phyloP scores from a whole-genome alignment of 148 eudicot species.

The Persicaria tinctoria region DNA sequence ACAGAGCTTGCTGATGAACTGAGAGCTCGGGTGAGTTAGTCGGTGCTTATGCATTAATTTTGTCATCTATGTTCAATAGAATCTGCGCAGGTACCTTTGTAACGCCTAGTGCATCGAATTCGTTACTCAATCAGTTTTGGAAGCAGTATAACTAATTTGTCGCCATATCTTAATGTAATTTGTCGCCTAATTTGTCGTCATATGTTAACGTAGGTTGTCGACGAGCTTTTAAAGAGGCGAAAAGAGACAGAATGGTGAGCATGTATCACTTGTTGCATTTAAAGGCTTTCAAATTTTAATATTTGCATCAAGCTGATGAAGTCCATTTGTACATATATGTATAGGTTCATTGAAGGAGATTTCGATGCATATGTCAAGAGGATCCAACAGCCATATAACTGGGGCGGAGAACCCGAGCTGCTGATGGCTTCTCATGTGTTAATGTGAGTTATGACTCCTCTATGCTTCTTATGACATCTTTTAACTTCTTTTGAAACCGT shows the following conservation, averaged over 20 bases:
- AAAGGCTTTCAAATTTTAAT: background rate
- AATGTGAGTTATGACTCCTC: constrained; percentile 31
- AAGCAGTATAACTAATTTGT: background rate
- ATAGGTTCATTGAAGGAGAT: constrained; percentile 73
- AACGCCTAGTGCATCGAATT: background rate
- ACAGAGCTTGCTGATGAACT: constrained; percentile 74
- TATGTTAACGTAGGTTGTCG: constrained; percentile 48
- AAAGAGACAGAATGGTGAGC: constrained; percentile 60
- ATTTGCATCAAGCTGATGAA: background rate
- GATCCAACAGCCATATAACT: constrained; percentile 51
- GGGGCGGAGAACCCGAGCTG: constrained; percentile 86
- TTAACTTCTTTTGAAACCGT: too few relatives aligned
- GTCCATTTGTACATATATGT: background rate
- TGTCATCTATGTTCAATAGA: too few relatives aligned
- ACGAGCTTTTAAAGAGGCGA: constrained; percentile 71
- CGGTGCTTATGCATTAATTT: background rate
- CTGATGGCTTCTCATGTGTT: constrained; percentile 73
- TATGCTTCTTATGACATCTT: background rate
- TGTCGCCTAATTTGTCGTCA: constrained; percentile 22
- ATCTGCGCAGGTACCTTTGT: background rate
- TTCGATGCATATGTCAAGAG: constrained; percentile 61
- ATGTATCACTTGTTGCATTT: background rate
- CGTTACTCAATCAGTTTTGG: background rate
- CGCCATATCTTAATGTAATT: constrained; percentile 31
- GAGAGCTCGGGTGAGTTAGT: constrained; percentile 51